Evolutionary conservation across 306 rosid genomes (phyloP).

Genomic region (Crotalaria pallida): DNA sequence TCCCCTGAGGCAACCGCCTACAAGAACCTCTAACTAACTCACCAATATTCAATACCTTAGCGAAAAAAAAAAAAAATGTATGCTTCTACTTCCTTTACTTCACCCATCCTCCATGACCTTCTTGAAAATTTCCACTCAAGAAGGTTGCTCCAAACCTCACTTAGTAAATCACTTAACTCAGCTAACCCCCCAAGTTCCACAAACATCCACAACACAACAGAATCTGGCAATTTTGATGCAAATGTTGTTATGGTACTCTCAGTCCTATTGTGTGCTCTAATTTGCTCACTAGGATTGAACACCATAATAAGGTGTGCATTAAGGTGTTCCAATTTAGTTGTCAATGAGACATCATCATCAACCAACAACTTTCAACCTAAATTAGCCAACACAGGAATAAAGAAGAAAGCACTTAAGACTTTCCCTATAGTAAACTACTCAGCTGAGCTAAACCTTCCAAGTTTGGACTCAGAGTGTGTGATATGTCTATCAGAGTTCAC

Average conservation of each 20-base stretch:
- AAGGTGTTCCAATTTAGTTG: constrained; percentile 52
- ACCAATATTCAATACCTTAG: neutral
- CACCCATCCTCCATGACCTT: constrained; percentile 29
- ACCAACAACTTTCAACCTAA: neutral
- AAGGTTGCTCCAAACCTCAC: constrained; percentile 50
- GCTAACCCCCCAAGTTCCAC: constrained; percentile 32
- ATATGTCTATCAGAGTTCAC: constrained; percentile 74
- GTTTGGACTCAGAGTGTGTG: constrained; percentile 63
- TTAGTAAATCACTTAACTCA: constrained; percentile 23
- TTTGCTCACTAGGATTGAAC: constrained; percentile 79
- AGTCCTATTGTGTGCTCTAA: constrained; percentile 75
- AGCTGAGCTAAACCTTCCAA: constrained; percentile 39
- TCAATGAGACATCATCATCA: constrained; percentile 21
- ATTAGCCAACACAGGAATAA: constrained; percentile 49
- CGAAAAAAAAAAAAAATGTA: constrained; percentile 45
- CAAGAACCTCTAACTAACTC: constrained; percentile 6
- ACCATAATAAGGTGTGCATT: constrained; percentile 76
- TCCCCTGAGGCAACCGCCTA: constrained; percentile 13
- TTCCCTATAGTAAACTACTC: constrained; percentile 59
- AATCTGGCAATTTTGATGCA: constrained; percentile 57
- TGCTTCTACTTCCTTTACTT: constrained; percentile 30
- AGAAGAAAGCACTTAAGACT: constrained; percentile 71
- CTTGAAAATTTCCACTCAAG: constrained; percentile 46
- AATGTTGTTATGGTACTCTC: constrained; percentile 94
- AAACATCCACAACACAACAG: constrained; percentile 7